Evolutionary conservation across 768 basidiomycete genomes (phyloP).

Genomic region (Leccinum truebloodii): DNA sequence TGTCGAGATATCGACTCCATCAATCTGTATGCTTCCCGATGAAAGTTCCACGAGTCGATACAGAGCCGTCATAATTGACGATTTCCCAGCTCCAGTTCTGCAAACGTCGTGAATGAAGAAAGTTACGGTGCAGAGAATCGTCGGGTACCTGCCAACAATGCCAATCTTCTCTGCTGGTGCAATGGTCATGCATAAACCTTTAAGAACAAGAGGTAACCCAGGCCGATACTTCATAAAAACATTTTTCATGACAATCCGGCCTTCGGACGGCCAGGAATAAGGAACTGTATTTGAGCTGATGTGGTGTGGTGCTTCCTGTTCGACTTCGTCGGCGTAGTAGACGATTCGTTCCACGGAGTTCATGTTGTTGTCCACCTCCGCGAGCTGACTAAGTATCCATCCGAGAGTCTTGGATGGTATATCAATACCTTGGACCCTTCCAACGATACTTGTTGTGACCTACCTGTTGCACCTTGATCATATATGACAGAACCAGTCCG

Average conservation of each 20-base stretch:
- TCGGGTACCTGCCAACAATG: conserved; percentile 65
- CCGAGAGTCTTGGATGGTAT: conserved; percentile 51
- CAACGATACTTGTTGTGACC: conserved; percentile 18
- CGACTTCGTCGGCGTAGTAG: conserved; percentile 76
- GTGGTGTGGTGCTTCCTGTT: conserved; percentile 78
- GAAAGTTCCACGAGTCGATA: conserved; percentile 83
- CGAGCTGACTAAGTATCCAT: conserved; percentile 74
- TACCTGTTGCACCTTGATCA: conserved; percentile 76
- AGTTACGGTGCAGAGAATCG: conserved; percentile 7
- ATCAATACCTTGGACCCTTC: conserved; percentile 2
- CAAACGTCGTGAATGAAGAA: background rate
- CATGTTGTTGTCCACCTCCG: conserved; percentile 94
- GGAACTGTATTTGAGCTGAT: conserved; percentile 60
- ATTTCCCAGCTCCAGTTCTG: conserved; percentile 87
- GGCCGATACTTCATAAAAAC: conserved; percentile 83
- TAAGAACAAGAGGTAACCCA: conserved; percentile 86
- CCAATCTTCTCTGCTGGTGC: conserved; percentile 86
- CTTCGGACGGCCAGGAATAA: conserved; percentile 71
- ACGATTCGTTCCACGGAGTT: conserved; percentile 86
- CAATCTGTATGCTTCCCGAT: conserved; percentile 74
- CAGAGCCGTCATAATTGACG: conserved; percentile 85
- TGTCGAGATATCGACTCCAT: conserved; percentile 80
- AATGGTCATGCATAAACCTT: conserved; percentile 72
- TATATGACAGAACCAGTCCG: conserved; percentile 75
- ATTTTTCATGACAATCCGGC: conserved; percentile 71